A percentile compares a stretch with the other conserved stretches of the same genome.
Evolutionary conservation across 1,284 basidiomycete genomes (phyloP).

Genomic region (Spongispora temasekensis): DNA sequence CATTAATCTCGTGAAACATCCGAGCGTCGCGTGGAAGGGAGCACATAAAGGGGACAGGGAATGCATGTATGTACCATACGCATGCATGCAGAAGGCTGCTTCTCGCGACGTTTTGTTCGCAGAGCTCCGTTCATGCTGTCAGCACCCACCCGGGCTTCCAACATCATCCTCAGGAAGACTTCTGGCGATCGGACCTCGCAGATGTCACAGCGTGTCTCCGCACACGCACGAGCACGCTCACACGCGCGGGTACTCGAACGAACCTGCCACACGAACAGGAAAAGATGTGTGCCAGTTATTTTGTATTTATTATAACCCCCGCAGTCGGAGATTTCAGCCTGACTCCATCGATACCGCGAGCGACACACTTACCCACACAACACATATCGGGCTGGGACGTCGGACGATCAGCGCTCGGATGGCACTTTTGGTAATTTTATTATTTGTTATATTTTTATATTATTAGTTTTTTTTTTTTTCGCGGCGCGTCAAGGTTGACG

Average conservation of each 20-base stretch:
- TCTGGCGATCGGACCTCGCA: slow-evolving; percentile 15
- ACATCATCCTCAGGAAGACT: background rate
- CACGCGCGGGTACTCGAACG: background rate
- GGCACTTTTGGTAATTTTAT: slow-evolving; percentile 9
- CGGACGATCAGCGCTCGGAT: slow-evolving; percentile 19
- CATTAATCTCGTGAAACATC: slow-evolving; percentile 19
- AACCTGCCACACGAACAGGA: background rate
- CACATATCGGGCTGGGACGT: slow-evolving; percentile 20
- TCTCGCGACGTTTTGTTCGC: background rate
- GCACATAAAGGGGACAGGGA: background rate
- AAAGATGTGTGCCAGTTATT: too few relatives aligned
- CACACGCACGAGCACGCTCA: background rate
- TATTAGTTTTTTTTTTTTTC: background rate
- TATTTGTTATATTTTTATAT: background rate
- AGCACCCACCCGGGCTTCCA: too few relatives aligned
- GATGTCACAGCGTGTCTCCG: background rate
- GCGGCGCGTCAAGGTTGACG: background rate
- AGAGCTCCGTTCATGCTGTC: background rate
- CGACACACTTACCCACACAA: background rate
- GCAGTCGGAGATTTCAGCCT: slow-evolving; percentile 4
- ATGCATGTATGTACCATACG: background rate
- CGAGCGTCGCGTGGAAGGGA: slow-evolving; percentile 16
- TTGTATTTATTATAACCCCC: background rate
- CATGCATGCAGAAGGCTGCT: background rate
- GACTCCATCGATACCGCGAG: background rate